phyloP scores from a whole-genome alignment of 2,329 filamentous ascomycete genomes.

The Colletotrichum shisoi region DNA sequence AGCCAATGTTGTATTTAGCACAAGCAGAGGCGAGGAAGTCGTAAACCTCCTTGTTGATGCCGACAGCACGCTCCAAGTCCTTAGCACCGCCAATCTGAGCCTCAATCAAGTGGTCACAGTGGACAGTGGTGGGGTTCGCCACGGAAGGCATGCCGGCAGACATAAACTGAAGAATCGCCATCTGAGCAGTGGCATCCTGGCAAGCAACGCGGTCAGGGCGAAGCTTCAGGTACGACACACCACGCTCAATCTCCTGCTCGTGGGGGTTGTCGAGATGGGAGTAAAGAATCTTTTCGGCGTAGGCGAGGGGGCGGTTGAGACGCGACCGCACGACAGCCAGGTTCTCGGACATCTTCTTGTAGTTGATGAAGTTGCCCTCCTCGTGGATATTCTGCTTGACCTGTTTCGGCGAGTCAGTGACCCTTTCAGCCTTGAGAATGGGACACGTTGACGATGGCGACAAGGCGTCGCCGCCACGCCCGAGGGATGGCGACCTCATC shows the following conservation, averaged over 20 bases:
- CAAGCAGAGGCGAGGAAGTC: constrained; percentile 93
- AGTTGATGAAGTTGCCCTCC: constrained; percentile 97
- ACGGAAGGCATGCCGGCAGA: constrained; percentile 95
- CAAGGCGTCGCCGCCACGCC: neutral
- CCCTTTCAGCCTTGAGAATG: neutral
- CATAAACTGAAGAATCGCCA: constrained; percentile 99
- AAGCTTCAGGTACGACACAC: constrained; percentile 93
- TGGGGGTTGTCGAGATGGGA: constrained; percentile 98
- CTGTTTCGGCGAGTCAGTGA: constrained; percentile 47
- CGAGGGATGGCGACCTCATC: too few relatives aligned
- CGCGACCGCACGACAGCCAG: constrained; percentile 86
- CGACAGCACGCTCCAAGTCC: constrained; percentile 88
- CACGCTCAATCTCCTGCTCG: constrained; percentile 94
- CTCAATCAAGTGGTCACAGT: constrained; percentile 99
- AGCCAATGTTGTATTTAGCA: constrained; percentile 99
- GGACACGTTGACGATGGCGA: neutral
- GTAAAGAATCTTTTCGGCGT: constrained; percentile 98
- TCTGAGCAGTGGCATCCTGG: constrained; percentile 99
- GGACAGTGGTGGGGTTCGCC: constrained; percentile 92
- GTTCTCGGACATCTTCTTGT: constrained; percentile 99
- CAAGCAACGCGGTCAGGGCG: constrained; percentile 97
- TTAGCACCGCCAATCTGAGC: constrained; percentile 91
- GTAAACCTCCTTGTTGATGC: constrained; percentile 99
- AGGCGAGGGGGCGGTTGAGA: constrained; percentile 92
- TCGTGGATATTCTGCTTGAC: constrained; percentile 97